phyloP scores from a whole-genome alignment of 768 basidiomycete species.

The Pisolithus microcarpus region DNA sequence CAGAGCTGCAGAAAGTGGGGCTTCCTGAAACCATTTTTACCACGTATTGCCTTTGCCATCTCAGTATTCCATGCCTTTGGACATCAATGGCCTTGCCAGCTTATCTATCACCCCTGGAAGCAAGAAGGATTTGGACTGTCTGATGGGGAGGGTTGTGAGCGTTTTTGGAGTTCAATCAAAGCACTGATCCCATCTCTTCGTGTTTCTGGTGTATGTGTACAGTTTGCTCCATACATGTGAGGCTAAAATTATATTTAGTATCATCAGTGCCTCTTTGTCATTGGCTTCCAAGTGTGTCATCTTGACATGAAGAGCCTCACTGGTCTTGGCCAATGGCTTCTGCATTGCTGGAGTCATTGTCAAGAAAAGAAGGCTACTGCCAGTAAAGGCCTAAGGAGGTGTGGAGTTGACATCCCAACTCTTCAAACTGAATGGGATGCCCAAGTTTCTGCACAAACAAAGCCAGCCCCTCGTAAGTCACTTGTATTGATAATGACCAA shows the following conservation, averaged over 20 bases:
- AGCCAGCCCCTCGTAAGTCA: no score
- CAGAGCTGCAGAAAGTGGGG: no score
- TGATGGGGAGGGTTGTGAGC: no score
- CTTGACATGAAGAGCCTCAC: slow-evolving; percentile 7
- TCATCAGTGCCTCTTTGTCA: slow-evolving; percentile 19
- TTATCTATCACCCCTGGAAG: no score
- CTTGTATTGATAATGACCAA: no score
- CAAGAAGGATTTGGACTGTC: no score
- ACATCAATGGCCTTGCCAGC: no score
- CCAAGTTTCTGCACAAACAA: no score
- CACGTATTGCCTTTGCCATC: no score
- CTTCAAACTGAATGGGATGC: slow-evolving; percentile 11
- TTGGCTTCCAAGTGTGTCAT: slow-evolving; percentile 20
- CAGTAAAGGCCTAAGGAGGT: neutral
- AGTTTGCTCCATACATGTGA: neutral
- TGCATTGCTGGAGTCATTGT: slow-evolving; percentile 3
- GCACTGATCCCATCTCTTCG: slow-evolving; percentile 12
- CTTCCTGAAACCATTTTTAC: no score
- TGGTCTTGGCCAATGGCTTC: slow-evolving; percentile 12
- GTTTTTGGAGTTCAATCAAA: slow-evolving; percentile 12
- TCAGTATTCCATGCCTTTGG: no score
- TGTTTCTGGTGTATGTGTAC: slow-evolving; percentile 13
- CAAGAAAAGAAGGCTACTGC: slow-evolving; percentile 4
- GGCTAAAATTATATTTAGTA: slow-evolving; percentile 17
- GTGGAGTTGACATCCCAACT: neutral